phyloP scores from a whole-genome alignment of 257 asterid genomes.

The Knoxia roxburghii region DNA sequence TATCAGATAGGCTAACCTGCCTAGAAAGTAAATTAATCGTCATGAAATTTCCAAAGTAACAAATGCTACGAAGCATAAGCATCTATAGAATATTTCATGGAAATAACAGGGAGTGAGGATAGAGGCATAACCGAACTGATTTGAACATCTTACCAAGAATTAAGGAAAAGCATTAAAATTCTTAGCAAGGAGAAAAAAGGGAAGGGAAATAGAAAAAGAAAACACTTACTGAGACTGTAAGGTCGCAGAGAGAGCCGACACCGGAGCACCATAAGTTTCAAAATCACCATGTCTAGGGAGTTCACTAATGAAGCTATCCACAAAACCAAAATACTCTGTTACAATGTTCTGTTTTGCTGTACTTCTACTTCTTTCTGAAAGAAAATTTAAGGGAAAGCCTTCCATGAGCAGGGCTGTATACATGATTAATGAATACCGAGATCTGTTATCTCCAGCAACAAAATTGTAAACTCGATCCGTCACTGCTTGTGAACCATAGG shows the following conservation, averaged over 20 bases:
- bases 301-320: slow-evolving; percentile 44
- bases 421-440: slow-evolving; percentile 33
- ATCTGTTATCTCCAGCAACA: slow-evolving; percentile 39
- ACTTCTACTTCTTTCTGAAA: slow-evolving; percentile 61
- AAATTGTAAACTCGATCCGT: slow-evolving; percentile 57
- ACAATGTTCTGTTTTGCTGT: slow-evolving; percentile 54
- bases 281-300: slow-evolving; percentile 30
- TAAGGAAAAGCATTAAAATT: not conserved
- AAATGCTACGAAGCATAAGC: not conserved
- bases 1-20: slow-evolving; percentile 68
- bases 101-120: not conserved
- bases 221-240: slow-evolving; percentile 73
- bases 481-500: slow-evolving; percentile 51
- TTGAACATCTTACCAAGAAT: not conserved
- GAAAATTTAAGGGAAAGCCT: slow-evolving; percentile 73
- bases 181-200: not conserved
- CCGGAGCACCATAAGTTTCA: slow-evolving; percentile 66
- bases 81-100: not conserved
- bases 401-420: slow-evolving; percentile 72
- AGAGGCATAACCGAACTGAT: not conserved
- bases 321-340: slow-evolving; percentile 65
- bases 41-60: not conserved
- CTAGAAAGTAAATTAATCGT: slow-evolving; percentile 30
- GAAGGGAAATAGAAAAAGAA: too few relatives aligned
- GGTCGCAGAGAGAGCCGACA: slow-evolving; percentile 72